These are phyloP conservation scores for Suhomyces pyralidae DNA, from an alignment of 805 yeast species.

Conservation along the genomic window DNA sequence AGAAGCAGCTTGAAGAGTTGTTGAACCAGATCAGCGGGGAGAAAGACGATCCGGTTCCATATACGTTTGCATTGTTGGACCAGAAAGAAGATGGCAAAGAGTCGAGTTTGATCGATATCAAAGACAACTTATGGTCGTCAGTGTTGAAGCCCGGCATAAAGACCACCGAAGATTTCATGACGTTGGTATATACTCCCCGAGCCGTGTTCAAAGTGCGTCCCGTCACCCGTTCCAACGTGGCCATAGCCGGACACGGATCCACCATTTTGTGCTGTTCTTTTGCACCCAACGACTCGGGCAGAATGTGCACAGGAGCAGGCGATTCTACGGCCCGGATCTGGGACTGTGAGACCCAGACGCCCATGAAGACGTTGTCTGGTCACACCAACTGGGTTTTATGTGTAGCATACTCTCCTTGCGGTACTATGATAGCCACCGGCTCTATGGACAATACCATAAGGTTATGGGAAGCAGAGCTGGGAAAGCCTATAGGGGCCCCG, in stretches of 20 bases:
- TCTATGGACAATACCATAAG: slow-evolving; percentile 89
- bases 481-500: slow-evolving; percentile 70
- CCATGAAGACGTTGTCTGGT: slow-evolving; percentile 73
- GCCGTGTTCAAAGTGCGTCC: slow-evolving; percentile 93
- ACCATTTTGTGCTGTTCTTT: slow-evolving; percentile 90
- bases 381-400: slow-evolving; percentile 93
- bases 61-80: slow-evolving; percentile 68
- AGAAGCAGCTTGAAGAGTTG: slow-evolving; percentile 82
- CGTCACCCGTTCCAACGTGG: slow-evolving; percentile 85
- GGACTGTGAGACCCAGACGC: slow-evolving; percentile 96
- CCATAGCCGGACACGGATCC: slow-evolving; percentile 93
- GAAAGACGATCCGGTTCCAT: slow-evolving; percentile 83
- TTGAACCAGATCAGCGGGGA: slow-evolving; percentile 74
- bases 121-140: slow-evolving; percentile 72
- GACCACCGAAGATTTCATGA: slow-evolving; percentile 89
- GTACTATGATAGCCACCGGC: slow-evolving; percentile 89
- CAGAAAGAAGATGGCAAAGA: slow-evolving; percentile 20
- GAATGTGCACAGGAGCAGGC: slow-evolving; percentile 94
- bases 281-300: slow-evolving; percentile 83
- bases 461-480: slow-evolving; percentile 79
- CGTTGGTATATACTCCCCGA: slow-evolving; percentile 88
- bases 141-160: slow-evolving; percentile 82
- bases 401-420: slow-evolving; percentile 90
- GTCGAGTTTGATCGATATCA: slow-evolving; percentile 60
- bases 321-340: slow-evolving; percentile 94